Conservation (phyloP, 441 rosid species). For the California macrophylla region DNA sequence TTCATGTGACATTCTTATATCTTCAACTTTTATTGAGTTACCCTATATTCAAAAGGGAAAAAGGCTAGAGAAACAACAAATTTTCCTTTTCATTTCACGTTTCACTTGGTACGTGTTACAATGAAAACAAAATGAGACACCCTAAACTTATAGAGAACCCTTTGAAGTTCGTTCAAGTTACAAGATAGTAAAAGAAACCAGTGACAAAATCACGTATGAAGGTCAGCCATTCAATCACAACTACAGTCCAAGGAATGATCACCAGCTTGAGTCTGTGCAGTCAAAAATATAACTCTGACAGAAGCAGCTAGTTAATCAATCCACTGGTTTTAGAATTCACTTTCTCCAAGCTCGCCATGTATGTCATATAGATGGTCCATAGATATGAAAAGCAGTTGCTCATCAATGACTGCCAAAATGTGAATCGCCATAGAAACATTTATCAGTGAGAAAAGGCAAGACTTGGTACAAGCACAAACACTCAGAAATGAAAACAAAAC, state of each 20-base stretch:
- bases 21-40: too few relatives aligned
- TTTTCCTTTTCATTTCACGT: background rate
- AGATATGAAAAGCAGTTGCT: constrained; percentile 80
- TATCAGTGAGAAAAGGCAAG: background rate
- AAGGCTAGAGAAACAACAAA: background rate
- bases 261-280: background rate
- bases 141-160: background rate
- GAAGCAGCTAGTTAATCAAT: too few relatives aligned
- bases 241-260: background rate
- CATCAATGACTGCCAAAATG: constrained; percentile 57
- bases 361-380: constrained; percentile 80
- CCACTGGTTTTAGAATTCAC: constrained; percentile 27
- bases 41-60: too few relatives aligned
- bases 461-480: too few relatives aligned
- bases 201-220: background rate
- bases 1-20: too few relatives aligned
- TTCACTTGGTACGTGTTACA: background rate
- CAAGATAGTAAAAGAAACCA: background rate
- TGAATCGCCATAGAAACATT: constrained; percentile 8
- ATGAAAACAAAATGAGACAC: background rate
- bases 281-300: background rate
- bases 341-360: constrained; percentile 64
- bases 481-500: too few relatives aligned
- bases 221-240: background rate
- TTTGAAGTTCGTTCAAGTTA: background rate